Evolutionary conservation across 148 eudicot species (phyloP).

Genomic region (Diospyros lotus): DNA sequence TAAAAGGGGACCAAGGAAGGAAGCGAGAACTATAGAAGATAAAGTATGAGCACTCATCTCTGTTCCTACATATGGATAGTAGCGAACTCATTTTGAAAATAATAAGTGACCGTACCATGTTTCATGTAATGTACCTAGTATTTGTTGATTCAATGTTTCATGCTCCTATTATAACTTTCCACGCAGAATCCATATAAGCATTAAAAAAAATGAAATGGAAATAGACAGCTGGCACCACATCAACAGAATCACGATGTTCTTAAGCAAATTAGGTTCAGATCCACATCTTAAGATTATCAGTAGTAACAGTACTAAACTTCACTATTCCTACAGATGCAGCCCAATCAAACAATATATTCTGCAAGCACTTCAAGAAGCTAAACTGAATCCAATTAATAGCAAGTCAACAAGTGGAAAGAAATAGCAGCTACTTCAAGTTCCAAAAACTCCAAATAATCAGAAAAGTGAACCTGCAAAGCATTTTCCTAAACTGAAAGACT

Average conservation of each 20-base stretch:
- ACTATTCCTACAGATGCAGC: not conserved
- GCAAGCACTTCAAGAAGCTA: not conserved
- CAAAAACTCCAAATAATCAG: not conserved
- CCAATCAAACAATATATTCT: not conserved
- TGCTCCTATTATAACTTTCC: not conserved
- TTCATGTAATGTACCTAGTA: not conserved
- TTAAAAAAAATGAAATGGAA: constrained; percentile 7
- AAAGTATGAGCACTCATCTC: not conserved
- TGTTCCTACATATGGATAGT: not conserved
- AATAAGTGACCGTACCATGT: not conserved
- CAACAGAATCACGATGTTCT: not conserved
- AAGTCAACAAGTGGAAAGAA: not conserved
- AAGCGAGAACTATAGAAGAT: not conserved
- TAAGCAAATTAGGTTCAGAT: constrained; percentile 5
- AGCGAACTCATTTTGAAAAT: not conserved
- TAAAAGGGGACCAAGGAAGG: not conserved
- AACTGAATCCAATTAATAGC: constrained; percentile 5
- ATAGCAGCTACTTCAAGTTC: not conserved
- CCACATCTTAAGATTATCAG: not conserved
- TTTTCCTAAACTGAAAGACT: constrained; percentile 9
- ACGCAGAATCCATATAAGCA: not conserved
- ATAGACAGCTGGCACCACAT: constrained; percentile 2
- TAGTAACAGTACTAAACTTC: not conserved
- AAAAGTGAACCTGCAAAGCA: not conserved
- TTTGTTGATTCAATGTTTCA: not conserved